Evolutionary conservation across 1,284 basidiomycete genomes (phyloP).

Genomic region (Coniophora puteana): DNA sequence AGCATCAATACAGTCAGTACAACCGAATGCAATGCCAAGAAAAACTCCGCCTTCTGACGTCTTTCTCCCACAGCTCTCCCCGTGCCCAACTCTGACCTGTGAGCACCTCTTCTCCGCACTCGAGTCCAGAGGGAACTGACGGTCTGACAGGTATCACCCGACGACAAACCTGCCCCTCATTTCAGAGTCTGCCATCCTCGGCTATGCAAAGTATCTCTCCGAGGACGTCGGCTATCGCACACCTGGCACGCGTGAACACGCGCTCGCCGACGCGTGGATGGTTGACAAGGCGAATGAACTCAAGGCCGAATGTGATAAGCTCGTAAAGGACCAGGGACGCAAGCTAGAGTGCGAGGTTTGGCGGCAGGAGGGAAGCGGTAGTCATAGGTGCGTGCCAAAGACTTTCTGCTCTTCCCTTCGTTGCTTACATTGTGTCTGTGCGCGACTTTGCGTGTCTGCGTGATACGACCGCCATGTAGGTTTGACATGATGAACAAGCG

Average conservation of each 20-base stretch:
- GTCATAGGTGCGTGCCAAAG: constrained; percentile 61
- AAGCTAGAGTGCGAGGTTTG: constrained; percentile 85
- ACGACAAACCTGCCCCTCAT: constrained; percentile 59
- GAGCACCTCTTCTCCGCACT: constrained; percentile 9
- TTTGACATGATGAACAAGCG: constrained; percentile 85
- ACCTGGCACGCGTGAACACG: constrained; percentile 89
- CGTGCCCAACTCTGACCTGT: constrained; percentile 36
- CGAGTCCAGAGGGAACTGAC: background rate
- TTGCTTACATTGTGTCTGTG: background rate
- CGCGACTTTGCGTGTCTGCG: background rate
- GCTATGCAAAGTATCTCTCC: constrained; percentile 59
- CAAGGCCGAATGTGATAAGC: constrained; percentile 56
- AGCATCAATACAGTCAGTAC: constrained; percentile 44
- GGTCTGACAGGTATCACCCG: constrained; percentile 43
- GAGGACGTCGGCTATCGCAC: constrained; percentile 91
- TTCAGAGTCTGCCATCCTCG: constrained; percentile 66
- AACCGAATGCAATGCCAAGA: background rate
- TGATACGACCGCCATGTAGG: constrained; percentile 33
- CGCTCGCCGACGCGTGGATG: constrained; percentile 84
- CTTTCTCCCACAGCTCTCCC: constrained; percentile 32
- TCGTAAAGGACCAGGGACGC: constrained; percentile 42
- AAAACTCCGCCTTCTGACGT: constrained; percentile 2
- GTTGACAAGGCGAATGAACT: constrained; percentile 61
- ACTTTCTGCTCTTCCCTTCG: constrained; percentile 2
- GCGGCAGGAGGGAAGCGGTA: constrained; percentile 82